Evolutionary conservation across 1,139 yeast species (phyloP), one percentile per base, ranked within the genome.

Genomic region (Kodamaea fungicola): DNA sequence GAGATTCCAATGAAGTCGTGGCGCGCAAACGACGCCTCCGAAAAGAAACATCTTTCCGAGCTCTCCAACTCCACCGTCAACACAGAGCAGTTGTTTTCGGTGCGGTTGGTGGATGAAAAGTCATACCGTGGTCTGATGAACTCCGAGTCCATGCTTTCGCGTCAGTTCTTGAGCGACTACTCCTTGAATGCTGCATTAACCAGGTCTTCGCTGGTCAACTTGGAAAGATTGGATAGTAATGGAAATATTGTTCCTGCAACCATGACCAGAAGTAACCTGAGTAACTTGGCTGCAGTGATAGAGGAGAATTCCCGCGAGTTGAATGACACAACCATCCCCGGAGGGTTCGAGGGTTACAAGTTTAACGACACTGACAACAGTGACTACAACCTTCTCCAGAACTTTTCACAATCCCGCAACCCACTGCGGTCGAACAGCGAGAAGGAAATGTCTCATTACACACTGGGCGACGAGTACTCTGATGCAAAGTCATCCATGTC

Each of bases 11-110:
- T 70, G 44, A 78, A 78, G 57, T 87, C 96, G 6, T 88, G 97
- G 97, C 71, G 96, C 56, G 76, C 75, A 27, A 61, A 65, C 36
- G 67, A 60, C 40, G 54, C 55, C n/a, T 50, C 50, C 9, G 66
- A 57, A 31, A 52, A 54, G 27, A 44, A 22, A 23, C 34, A 31
- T 22, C 34, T 12, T 34, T 84, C 94, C 12, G 70, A 78, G 42
- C 77, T 76, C 25, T 85, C 96, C 1, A 54, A 85, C 45, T 90
- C 92, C 26, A 88, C 96, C 0, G 92, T 89, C 22, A 82, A 92
- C 34, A 86, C 96, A 0, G 89, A 83, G 40, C 94, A 88, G 57
- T 69, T 89, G 33, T 74, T 88, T 52, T 83, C 89, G 7, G 88
- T 92, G 28, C 75, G 90, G 51, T 65, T 87, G 35, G 90, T 87